Percentiles rank a stretch among this genome's conserved stretches.
phyloP scores from a whole-genome alignment of 2,329 filamentous ascomycete genomes.

The Fusarium hostae region DNA sequence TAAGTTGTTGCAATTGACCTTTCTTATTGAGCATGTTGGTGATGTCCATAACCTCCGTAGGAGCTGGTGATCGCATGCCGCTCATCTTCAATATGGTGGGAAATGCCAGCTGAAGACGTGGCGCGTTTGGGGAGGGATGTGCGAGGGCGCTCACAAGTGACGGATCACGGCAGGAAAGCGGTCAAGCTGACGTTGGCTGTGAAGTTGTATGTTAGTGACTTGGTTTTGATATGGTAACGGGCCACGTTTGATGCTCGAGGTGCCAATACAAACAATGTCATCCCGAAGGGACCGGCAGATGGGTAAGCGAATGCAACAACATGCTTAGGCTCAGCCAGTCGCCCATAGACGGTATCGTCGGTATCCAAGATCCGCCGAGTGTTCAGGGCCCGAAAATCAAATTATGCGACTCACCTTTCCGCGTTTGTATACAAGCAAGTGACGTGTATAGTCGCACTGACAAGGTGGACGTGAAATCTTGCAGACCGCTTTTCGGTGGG shows the following conservation, averaged over 20 bases:
- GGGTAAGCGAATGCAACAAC: slow-evolving; percentile 14
- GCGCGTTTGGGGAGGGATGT: slow-evolving; percentile 35
- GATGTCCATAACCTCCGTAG: slow-evolving; percentile 64
- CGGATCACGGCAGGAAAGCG: slow-evolving; percentile 42
- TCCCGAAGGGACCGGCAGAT: slow-evolving; percentile 14
- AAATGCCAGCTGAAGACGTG: slow-evolving; percentile 34
- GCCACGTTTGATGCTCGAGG: slow-evolving; percentile 9
- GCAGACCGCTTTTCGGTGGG: slow-evolving; percentile 27
- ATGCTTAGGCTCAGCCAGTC: slow-evolving; percentile 6
- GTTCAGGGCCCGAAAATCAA: slow-evolving; percentile 6
- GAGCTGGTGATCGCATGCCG: slow-evolving; percentile 57
- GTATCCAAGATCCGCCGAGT: slow-evolving; percentile 26
- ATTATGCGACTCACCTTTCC: slow-evolving; percentile 37
- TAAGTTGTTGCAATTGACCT: slow-evolving; percentile 52
- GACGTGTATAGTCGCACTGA: slow-evolving; percentile 38
- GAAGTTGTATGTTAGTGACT: slow-evolving; percentile 33
- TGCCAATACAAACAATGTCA: slow-evolving; percentile 4
- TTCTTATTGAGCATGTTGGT: slow-evolving; percentile 65
- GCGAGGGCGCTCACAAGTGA: slow-evolving; percentile 37
- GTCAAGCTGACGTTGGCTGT: slow-evolving; percentile 39
- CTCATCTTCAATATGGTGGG: slow-evolving; percentile 44
- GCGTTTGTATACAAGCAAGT: slow-evolving; percentile 38
- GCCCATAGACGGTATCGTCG: slow-evolving; percentile 3
- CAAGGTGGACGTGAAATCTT: slow-evolving; percentile 20
- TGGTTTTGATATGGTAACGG: not conserved